phyloP scores from a whole-genome alignment of 176 grass and related monocot genomes.

The bread wheat (Triticum aestivum) region IWGSC_CS_RefSeq_v2.1 NC_057813.1:379464645-379465144 shows the following conservation, averaged over 20 bases:
- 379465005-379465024: not conserved
- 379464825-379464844: not conserved
- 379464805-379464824: not conserved
- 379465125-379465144: not conserved
- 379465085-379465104: slow-evolving; percentile 15
- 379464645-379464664: slow-evolving; percentile 92
- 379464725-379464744: slow-evolving; percentile 94
- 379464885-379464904: too few species aligned
- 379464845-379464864: not conserved
- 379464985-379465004: not conserved
- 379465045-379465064: slow-evolving; percentile 25
- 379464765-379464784: not conserved
- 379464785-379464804: not conserved
- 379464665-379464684: slow-evolving; percentile 99
- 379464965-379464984: slow-evolving; percentile 2
- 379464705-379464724: slow-evolving; percentile 96
- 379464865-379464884: too few species aligned
- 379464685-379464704: slow-evolving; percentile 86
- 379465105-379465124: not conserved
- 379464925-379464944: not conserved
- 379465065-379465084: slow-evolving; percentile 21
- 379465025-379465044: slow-evolving; percentile 22
- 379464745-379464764: slow-evolving; percentile 97
- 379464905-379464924: too few species aligned
- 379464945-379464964: not conserved